Conservation (phyloP, 148 eudicot species). For the Camellia sinensis region DNA sequence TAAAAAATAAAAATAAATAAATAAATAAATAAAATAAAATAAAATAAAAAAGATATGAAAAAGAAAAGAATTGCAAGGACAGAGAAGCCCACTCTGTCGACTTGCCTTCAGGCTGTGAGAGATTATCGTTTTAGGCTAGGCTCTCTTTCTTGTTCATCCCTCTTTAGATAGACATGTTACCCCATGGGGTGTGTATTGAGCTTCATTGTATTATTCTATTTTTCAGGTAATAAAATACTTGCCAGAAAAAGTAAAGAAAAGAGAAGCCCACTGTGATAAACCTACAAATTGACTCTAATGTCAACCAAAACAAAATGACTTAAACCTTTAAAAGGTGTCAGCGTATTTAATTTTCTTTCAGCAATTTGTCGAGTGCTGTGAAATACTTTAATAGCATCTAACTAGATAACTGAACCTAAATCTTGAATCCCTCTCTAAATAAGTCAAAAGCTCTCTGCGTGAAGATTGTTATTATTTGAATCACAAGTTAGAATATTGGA, state of each 20-base stretch:
- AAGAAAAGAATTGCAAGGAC: neutral
- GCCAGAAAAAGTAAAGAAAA: neutral
- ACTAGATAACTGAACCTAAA: neutral
- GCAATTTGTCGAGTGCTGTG: too few relatives aligned
- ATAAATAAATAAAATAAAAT: neutral
- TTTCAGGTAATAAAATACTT: too few relatives aligned
- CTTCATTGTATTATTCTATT: too few relatives aligned
- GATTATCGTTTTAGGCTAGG: too few relatives aligned
- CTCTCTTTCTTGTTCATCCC: too few relatives aligned
- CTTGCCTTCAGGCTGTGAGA: too few relatives aligned
- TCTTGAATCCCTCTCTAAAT: neutral
- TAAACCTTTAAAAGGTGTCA: neutral
- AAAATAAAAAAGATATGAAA: neutral
- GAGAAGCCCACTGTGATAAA: neutral
- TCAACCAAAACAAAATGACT: neutral
- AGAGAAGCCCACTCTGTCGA: neutral
- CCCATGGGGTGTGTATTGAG: too few relatives aligned
- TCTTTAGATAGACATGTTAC: too few relatives aligned
- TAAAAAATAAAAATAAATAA: neutral
- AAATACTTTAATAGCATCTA: too few relatives aligned
- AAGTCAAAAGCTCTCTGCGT: neutral
- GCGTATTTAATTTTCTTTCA: neutral
- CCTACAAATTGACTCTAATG: neutral
- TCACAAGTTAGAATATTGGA: too few relatives aligned
- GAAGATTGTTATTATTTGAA: too few relatives aligned